These are phyloP conservation scores for Phaseolus lunatus DNA, from an alignment of 306 rosid species.

Conservation along the genomic window DNA sequence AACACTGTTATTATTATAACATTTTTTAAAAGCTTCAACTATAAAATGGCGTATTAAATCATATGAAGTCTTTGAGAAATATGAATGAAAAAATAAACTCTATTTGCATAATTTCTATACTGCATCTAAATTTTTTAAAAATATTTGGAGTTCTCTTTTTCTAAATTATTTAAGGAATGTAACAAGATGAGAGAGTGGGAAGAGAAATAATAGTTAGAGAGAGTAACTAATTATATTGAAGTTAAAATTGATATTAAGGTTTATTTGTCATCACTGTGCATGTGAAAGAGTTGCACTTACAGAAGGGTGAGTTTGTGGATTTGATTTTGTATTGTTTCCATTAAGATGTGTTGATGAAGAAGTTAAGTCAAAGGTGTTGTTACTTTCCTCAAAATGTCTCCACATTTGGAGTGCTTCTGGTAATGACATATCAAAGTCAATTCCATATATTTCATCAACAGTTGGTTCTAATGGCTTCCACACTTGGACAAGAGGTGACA, in stretches of 20 bases:
- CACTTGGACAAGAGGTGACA: constrained; percentile 74
- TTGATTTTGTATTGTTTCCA: constrained; percentile 57
- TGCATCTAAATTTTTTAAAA: too few relatives aligned
- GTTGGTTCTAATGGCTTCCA: constrained; percentile 76
- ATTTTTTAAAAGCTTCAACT: too few relatives aligned
- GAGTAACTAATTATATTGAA: neutral
- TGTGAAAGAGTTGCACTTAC: constrained; percentile 47
- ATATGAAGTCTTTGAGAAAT: too few relatives aligned
- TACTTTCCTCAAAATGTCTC: constrained; percentile 64
- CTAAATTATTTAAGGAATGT: too few relatives aligned
- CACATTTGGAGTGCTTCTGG: constrained; percentile 74
- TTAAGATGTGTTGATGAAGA: constrained; percentile 39
- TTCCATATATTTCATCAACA: constrained; percentile 58
- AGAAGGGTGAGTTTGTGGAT: constrained; percentile 50
- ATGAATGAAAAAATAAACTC: too few relatives aligned
- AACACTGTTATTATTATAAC: too few relatives aligned
- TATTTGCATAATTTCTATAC: too few relatives aligned
- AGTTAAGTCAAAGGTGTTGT: constrained; percentile 31
- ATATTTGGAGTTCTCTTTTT: too few relatives aligned
- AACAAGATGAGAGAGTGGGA: neutral
- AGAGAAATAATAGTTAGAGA: neutral
- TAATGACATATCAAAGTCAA: constrained; percentile 65
- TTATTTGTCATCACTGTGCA: constrained; percentile 48
- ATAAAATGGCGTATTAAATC: too few relatives aligned
- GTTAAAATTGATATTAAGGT: neutral